phyloP scores from a whole-genome alignment of 352 stramenopile species.

The Phytophthora meadii region DNA sequence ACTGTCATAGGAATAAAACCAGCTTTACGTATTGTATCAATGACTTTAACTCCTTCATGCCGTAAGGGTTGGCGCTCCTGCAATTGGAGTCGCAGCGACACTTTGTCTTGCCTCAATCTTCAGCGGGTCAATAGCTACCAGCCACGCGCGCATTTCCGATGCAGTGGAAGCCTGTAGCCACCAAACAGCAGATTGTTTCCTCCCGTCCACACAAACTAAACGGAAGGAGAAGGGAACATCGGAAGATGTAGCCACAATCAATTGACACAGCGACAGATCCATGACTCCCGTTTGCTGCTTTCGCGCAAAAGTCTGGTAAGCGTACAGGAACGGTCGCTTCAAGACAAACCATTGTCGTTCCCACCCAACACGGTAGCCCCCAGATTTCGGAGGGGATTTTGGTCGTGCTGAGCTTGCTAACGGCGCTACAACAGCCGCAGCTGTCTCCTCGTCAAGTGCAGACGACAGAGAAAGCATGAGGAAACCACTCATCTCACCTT shows the following conservation, averaged over 20 bases:
- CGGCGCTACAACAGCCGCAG: conserved; percentile 42
- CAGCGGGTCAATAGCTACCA: conserved; percentile 73
- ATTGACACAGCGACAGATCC: conserved; percentile 71
- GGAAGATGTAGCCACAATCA: conserved; percentile 46
- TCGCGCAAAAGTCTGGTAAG: conserved; percentile 71
- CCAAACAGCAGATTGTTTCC: conserved; percentile 74
- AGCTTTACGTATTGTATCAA: too few species aligned
- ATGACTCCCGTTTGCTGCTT: conserved; percentile 76
- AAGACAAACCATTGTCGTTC: conserved; percentile 85
- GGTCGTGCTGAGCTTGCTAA: conserved; percentile 19
- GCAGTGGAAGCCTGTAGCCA: conserved; percentile 76
- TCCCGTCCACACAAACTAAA: conserved; percentile 56
- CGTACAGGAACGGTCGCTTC: conserved; percentile 80
- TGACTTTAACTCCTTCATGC: conserved; percentile 15
- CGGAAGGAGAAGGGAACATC: conserved; percentile 75
- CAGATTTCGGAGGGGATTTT: conserved; percentile 13
- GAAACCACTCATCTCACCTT: conserved; percentile 75
- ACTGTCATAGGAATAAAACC: not conserved
- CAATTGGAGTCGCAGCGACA: conserved; percentile 17
- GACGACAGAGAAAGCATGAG: conserved; percentile 70
- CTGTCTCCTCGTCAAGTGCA: conserved; percentile 53
- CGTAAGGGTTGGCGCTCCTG: conserved; percentile 37
- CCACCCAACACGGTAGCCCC: conserved; percentile 37
- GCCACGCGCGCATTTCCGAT: conserved; percentile 71
- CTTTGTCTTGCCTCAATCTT: conserved; percentile 57